Evolutionary conservation across 2,329 filamentous ascomycete species (phyloP), one percentile per base, ranked within the genome.

Genomic region (Diaporthe sp.): DNA sequence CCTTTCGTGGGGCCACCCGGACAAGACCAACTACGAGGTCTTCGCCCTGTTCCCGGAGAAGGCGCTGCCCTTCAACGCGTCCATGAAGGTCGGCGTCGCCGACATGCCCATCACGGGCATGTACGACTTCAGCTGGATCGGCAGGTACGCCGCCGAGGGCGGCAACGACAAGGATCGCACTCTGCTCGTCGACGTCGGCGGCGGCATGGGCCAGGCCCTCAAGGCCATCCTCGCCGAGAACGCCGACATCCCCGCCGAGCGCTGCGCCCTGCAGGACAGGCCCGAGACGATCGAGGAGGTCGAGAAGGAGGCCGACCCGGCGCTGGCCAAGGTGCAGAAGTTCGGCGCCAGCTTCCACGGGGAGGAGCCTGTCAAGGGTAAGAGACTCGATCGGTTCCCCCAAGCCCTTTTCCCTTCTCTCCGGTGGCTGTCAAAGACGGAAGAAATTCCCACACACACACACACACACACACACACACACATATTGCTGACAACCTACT

Each of bases 341-440:
- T 81, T 82, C 75, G 77, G 76, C n/a, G 78, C 82, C 71, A 81
- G 82, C 70, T 83, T 83, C 60, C 77, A 81, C 72, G 70, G 68
- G 2, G 70, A 75, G 65, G 80, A 83, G 60, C 79, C 80, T 2
- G 78, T 80, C 1, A 79, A 81, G 75, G 80, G 81, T 80, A 70
- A 75, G 74, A 20, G 12, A 25, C 22, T 25, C 53, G 13, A 60
- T 47, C n/a, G 0, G 0, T 15, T 20, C n/a, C 9, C 37, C n/a
- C 0, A 13, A 39, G 10, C 15, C 9, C 25, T 12, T 7, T 17
- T 10, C 39, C 28, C 6, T 17, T 15, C 13, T 55, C 25, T 17
- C 8, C 4, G 22, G 51, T 70, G 37, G 53, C 47, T 3, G 20
- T 61, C 20, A 12, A 13, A 7, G 60, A 34, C 28, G 4, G 20